Conservation (phyloP, 108 stramenopile species). For the Discostella pseudostelligera region DNA sequence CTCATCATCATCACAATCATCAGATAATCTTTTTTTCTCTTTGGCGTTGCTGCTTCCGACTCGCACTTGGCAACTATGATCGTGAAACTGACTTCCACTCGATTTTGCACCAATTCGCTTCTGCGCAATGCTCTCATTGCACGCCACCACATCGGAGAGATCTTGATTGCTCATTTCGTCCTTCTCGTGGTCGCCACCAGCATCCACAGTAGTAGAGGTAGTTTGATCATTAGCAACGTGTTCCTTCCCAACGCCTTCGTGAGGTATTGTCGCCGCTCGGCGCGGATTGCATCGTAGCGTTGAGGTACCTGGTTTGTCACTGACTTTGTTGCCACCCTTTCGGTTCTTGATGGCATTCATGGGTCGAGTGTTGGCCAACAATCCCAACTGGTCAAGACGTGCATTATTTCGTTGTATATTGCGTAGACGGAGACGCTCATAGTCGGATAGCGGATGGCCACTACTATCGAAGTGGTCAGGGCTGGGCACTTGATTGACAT, state of each 20-base stretch:
- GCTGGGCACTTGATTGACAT: slow-evolving; percentile 14
- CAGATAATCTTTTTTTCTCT: not conserved
- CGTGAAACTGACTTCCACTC: not conserved
- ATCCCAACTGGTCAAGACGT: slow-evolving; percentile 35
- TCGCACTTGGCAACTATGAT: not conserved
- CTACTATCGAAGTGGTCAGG: slow-evolving; percentile 12
- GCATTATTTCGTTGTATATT: slow-evolving; percentile 41
- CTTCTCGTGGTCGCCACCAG: not conserved
- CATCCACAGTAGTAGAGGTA: not conserved
- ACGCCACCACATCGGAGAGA: slow-evolving; percentile 3
- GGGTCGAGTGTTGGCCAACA: slow-evolving; percentile 7
- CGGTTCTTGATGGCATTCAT: not conserved
- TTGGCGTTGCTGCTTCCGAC: not conserved
- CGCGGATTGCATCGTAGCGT: not conserved
- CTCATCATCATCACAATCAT: not conserved
- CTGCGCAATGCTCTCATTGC: not conserved
- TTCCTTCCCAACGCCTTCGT: not conserved
- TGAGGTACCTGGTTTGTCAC: not conserved
- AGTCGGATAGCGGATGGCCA: slow-evolving; percentile 23
- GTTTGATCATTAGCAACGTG: not conserved
- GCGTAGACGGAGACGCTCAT: slow-evolving; percentile 40
- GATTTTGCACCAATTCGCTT: not conserved
- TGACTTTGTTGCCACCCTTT: not conserved
- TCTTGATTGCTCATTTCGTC: not conserved
- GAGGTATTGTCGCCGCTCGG: not conserved